Evolutionary conservation across 306 rosid genomes (phyloP).

Genomic region (Quercus agrifolia): DNA sequence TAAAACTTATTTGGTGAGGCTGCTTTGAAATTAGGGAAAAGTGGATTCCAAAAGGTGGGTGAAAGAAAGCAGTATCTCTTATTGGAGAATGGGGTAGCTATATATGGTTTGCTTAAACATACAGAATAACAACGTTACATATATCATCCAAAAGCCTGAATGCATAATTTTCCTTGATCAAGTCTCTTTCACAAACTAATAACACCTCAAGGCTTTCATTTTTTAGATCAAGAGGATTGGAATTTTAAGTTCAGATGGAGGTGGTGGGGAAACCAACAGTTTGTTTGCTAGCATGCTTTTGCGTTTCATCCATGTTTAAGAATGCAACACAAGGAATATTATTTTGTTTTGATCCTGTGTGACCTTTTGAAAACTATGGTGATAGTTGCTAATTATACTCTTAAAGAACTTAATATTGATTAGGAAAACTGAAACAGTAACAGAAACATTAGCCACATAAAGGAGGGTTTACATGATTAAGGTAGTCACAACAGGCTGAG

Average conservation of each 20-base stretch:
- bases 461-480: too few species aligned
- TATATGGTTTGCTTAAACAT: too few species aligned
- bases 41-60: too few species aligned
- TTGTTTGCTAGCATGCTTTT: not conserved
- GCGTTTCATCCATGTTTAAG: not conserved
- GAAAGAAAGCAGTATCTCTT: too few species aligned
- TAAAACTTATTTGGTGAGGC: too few species aligned
- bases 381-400: not conserved
- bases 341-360: not conserved
- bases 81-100: too few species aligned
- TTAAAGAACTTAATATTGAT: not conserved
- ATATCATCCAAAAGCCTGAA: not conserved
- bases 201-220: not conserved
- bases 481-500: too few species aligned
- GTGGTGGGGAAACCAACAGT: not conserved
- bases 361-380: not conserved
- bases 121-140: not conserved
- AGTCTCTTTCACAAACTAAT: not conserved
- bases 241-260: not conserved
- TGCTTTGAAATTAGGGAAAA: too few species aligned
- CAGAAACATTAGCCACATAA: too few species aligned
- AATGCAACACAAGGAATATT: not conserved
- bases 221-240: not conserved
- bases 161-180: not conserved
- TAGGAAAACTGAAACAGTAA: too few species aligned